A percentile compares a stretch with the other conserved stretches of the same genome.
Conservation (phyloP, 2,329 filamentous ascomycete species). For the Alternaria conjuncta region DNA sequence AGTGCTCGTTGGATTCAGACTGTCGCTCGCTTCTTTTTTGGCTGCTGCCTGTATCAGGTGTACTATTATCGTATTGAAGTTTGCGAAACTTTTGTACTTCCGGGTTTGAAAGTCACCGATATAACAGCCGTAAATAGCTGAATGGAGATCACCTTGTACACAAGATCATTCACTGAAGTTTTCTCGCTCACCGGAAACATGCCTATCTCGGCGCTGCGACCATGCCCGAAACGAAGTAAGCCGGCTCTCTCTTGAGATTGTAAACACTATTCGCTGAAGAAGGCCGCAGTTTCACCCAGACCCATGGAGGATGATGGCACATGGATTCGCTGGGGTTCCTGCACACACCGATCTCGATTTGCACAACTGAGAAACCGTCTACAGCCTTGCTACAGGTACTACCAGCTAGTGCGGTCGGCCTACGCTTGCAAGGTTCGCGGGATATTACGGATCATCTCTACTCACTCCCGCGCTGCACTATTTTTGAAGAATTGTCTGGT, state of each 20-base stretch:
- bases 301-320: neutral
- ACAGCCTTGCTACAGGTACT: neutral
- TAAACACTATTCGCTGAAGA: neutral
- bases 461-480: neutral
- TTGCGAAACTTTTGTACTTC: neutral
- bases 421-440: neutral
- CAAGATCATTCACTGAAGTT: neutral
- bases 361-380: neutral
- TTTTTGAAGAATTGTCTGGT: neutral
- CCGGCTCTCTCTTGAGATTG: neutral
- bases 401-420: neutral
- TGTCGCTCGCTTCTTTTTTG: conserved; percentile 2
- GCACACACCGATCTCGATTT: neutral
- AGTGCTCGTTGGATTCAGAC: conserved; percentile 13
- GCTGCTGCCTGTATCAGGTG: neutral
- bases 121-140: neutral
- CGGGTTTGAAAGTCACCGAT: neutral
- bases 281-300: neutral
- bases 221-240: neutral
- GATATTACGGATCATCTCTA: neutral
- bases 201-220: neutral
- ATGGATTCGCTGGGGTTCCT: neutral
- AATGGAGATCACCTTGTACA: neutral
- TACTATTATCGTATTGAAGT: neutral
- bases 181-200: neutral